Base-by-base conservation (phyloP, 192 early-diverging fungal genomes). In the Linderina pennispora region DNA sequence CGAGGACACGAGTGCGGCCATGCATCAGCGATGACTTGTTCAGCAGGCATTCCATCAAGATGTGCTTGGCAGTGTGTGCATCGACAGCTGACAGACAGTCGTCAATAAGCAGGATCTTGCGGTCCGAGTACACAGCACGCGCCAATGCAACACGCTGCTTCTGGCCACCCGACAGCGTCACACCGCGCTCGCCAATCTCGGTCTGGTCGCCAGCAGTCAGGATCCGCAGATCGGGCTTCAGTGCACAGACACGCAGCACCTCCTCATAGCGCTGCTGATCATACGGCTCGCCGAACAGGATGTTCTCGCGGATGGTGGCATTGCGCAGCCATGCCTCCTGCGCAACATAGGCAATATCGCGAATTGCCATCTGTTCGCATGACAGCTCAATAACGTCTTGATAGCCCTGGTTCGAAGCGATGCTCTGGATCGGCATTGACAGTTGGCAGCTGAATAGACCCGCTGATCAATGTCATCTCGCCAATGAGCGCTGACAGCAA, bases 11-110 rank as follows among this genome's bases (percentile, higher is more conserved):
- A 0, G 96, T 99, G 10, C 91, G 78, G 21, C 78, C 73, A 1
- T 48, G 44, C 77, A 99, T 76, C 24, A 85, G 49, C 3, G 79
- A 80, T 8, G 62, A 46, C 41, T 43, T 40, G 32, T 78, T 80
- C 40, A 80, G 75, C 50, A 96, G 48, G 42, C 89, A 92, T 23
- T 87, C 57, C 15, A 89, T 77, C 49, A 82, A 86, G 19, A 99
- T 54, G 52, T 90, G 86, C 45, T 84, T 83, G 20, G 89, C 93
- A 2, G 95, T 98, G 43, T 94, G 94, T 4, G 91, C 83, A 55
- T 99, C 97, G 4, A 97, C 95, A 18, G 97, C 97, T 14, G 87
- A 90, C 36, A 96, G 70, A 48, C 86, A 89, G 62, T 94, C 94
- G 56, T 96, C 93, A 47, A 92, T 59, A 15, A 94, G 36, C n/a